These are phyloP conservation scores for Colletotrichum incanum DNA, from an alignment of 2,329 filamentous ascomycete genomes.

Conservation along the genomic window DNA sequence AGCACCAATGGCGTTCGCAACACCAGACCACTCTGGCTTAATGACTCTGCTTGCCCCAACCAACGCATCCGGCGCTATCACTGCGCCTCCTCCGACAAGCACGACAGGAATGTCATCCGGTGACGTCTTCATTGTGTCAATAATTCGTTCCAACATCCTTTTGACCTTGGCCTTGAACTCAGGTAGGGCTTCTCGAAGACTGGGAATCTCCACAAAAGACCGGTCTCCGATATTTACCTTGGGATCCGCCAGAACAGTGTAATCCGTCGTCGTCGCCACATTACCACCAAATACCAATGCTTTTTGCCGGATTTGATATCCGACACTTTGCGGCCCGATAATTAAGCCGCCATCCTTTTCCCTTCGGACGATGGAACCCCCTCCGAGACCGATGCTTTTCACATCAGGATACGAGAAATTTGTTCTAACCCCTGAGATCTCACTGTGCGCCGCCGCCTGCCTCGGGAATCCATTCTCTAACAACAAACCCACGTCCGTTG, in stretches of 20 bases:
- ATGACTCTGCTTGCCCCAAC: conserved; percentile 70
- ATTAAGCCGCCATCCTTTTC: conserved; percentile 50
- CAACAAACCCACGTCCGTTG: conserved; percentile 75
- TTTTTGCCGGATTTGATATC: conserved; percentile 68
- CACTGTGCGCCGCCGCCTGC: conserved; percentile 74
- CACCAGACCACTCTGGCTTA: conserved; percentile 70
- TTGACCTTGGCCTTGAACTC: conserved; percentile 61
- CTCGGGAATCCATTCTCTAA: conserved; percentile 75
- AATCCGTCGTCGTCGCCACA: conserved; percentile 73
- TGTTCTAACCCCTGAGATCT: conserved; percentile 74
- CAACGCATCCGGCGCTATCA: conserved; percentile 70
- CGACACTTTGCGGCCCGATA: conserved; percentile 75
- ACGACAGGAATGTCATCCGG: conserved; percentile 72
- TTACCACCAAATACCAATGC: conserved; percentile 71
- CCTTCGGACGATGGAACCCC: conserved; percentile 68
- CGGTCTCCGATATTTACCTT: conserved; percentile 60
- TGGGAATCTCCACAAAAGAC: conserved; percentile 51
- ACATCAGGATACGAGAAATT: conserved; percentile 73
- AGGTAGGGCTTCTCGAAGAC: conserved; percentile 53
- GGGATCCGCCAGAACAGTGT: conserved; percentile 57
- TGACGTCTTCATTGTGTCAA: conserved; percentile 76
- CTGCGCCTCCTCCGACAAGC: conserved; percentile 75
- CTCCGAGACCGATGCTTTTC: conserved; percentile 73
- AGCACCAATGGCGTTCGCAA: conserved; percentile 77
- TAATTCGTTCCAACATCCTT: conserved; percentile 68